Evolutionary conservation across 2,329 filamentous ascomycete species (phyloP).

Genomic region (Fusarium anguioides): DNA sequence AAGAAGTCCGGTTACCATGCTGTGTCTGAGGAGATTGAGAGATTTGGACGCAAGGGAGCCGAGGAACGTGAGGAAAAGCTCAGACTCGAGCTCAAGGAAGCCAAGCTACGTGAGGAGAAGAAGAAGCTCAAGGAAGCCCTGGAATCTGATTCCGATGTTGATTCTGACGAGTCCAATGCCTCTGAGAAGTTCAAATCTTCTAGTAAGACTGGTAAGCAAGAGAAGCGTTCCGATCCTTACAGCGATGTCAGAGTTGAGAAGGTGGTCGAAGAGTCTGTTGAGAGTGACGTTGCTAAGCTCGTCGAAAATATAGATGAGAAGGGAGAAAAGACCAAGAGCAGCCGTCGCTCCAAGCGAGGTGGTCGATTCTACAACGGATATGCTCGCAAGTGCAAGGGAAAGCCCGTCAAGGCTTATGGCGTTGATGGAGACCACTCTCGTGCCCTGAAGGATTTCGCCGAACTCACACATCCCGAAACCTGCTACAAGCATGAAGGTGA

Average conservation of each 20-base stretch:
- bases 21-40: too few relatives aligned
- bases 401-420: conserved; percentile 20
- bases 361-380: conserved; percentile 38
- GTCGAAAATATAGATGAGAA: conserved; percentile 13
- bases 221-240: conserved; percentile 15
- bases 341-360: conserved; percentile 11
- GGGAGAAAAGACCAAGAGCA: neutral
- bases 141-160: too few relatives aligned
- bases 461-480: conserved; percentile 27
- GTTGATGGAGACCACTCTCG: conserved; percentile 8
- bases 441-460: conserved; percentile 18
- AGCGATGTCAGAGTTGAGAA: conserved; percentile 25
- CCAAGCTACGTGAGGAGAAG: too few relatives aligned
- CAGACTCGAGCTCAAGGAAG: too few relatives aligned
- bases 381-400: conserved; percentile 19
- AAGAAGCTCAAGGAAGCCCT: too few relatives aligned
- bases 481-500: conserved; percentile 31
- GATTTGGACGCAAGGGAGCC: too few relatives aligned
- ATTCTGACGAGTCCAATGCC: neutral
- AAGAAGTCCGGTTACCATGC: too few relatives aligned
- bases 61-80: too few relatives aligned
- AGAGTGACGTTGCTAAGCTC: conserved; percentile 12
- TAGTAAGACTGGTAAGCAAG: conserved; percentile 2
- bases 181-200: neutral
- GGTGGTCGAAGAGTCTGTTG: conserved; percentile 20